Conservation (phyloP, 805 yeast genomes). For the Schwanniomyces occidentalis region DNA sequence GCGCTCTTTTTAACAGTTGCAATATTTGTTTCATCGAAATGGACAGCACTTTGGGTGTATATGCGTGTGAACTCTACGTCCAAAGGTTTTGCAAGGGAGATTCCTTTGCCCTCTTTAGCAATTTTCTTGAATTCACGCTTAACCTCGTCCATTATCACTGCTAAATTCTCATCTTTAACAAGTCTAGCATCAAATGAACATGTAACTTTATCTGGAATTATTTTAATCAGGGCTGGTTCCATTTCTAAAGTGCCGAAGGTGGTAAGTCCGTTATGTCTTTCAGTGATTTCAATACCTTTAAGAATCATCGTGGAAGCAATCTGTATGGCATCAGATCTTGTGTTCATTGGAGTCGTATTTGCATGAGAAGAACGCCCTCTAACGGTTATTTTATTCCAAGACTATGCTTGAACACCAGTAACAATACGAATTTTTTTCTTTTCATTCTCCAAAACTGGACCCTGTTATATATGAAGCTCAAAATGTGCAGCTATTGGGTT, state of each 20-base stretch:
- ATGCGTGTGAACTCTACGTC: too few species aligned
- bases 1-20: too few species aligned
- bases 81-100: too few species aligned
- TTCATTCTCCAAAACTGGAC: constrained; percentile 62
- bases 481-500: constrained; percentile 68
- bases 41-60: too few species aligned
- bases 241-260: constrained; percentile 59
- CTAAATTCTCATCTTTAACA: constrained; percentile 43
- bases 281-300: constrained; percentile 56
- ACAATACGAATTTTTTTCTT: constrained; percentile 65
- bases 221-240: constrained; percentile 65
- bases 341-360: constrained; percentile 67
- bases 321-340: constrained; percentile 61
- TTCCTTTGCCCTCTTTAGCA: too few species aligned
- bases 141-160: constrained; percentile 37
- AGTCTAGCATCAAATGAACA: constrained; percentile 64
- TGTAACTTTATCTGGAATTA: constrained; percentile 58
- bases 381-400: too few species aligned
- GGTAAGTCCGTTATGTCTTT: constrained; percentile 50
- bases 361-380: constrained; percentile 69
- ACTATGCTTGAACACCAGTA: constrained; percentile 66
- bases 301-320: constrained; percentile 59
- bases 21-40: too few species aligned
- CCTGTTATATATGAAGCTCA: constrained; percentile 77
- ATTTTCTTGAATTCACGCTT: too few species aligned